These are phyloP conservation scores for Verruconis gallopava DNA, from an alignment of 2,329 filamentous ascomycete genomes.

Conservation along the genomic window DNA sequence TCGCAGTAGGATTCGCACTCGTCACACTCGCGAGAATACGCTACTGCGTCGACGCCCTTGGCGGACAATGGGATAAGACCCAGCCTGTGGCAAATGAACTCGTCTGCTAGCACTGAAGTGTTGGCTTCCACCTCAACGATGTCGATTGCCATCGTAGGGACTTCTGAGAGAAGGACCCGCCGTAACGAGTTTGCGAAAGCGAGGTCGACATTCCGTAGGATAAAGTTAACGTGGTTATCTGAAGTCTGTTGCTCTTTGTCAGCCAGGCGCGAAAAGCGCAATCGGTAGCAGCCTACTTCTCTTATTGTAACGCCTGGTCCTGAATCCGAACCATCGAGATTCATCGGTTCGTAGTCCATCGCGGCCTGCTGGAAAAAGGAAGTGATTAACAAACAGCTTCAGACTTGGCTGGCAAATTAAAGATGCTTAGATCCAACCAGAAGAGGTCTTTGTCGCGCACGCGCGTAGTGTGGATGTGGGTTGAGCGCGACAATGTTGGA, in stretches of 20 bases:
- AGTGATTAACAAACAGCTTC: too few species aligned
- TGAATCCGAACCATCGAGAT: conserved; percentile 24
- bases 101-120: conserved; percentile 90
- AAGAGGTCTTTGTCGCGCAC: too few species aligned
- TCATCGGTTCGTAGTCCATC: conserved; percentile 39
- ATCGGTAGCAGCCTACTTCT: conserved; percentile 22
- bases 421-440: too few species aligned
- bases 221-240: conserved; percentile 73
- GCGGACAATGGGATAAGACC: conserved; percentile 81
- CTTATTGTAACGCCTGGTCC: conserved; percentile 36
- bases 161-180: conserved; percentile 81
- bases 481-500: too few species aligned
- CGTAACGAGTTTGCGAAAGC: conserved; percentile 87
- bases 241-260: conserved; percentile 49
- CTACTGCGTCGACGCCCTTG: conserved; percentile 66
- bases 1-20: conserved; percentile 95
- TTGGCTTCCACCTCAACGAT: conserved; percentile 87
- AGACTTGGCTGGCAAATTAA: too few species aligned
- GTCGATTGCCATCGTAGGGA: conserved; percentile 89
- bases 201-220: conserved; percentile 78
- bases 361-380: too few species aligned
- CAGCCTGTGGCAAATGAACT: conserved; percentile 86
- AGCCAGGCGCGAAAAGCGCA: conserved; percentile 1
- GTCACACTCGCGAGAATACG: conserved; percentile 89
- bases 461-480: too few species aligned